Evolutionary conservation across 805 yeast species (phyloP), one percentile per base, ranked within the genome.

Genomic region (Limtongia smithiae): DNA sequence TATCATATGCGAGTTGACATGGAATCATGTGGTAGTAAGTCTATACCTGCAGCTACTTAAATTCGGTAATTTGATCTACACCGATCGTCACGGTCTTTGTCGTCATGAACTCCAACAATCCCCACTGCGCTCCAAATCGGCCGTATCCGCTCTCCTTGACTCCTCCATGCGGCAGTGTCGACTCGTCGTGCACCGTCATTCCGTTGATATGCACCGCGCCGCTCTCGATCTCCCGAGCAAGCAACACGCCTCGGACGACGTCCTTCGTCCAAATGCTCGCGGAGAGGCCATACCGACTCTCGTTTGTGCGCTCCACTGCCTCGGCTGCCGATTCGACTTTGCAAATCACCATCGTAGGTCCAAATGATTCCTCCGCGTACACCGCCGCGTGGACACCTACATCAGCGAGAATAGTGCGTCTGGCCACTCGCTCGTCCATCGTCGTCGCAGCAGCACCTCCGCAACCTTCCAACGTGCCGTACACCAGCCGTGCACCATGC

Each of bases 341-440:
- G 63, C 82, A 71, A 48, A 85, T 77, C 36, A 93, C 82, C 56
- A 84, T 81, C 54, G 88, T 87, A 21, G 96, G 96, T 52, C 96
- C 96, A 62, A 88, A 88, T 59, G 89, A 85, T 73, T 88, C 96
- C 62, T 85, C 94, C 60, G 73, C 74, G 53, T 84, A 86, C 62
- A 88, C 77, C 61, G 72, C 70, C 79, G 79, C 80, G 60, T 78
- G 70, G 63, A 80, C 84, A n/a, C 73, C 76, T 57, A 86, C 87
- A 64, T 84, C 87, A 57, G 82, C 82, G 63, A 87, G 83, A 59
- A 88, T 78, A 43, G 94, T 86, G 66, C 95, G 95, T 49, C n/a
- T n/a, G n/a, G n/a, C n/a, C n/a, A n/a, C n/a, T n/a, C n/a, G n/a
- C n/a, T n/a, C n/a, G n/a, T n/a, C n/a, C n/a, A n/a, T n/a, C n/a